Evolutionary conservation across 139 green algal genomes (phyloP), one percentile per base, ranked within the genome.

Genomic region (Micractinium sp.): DNA sequence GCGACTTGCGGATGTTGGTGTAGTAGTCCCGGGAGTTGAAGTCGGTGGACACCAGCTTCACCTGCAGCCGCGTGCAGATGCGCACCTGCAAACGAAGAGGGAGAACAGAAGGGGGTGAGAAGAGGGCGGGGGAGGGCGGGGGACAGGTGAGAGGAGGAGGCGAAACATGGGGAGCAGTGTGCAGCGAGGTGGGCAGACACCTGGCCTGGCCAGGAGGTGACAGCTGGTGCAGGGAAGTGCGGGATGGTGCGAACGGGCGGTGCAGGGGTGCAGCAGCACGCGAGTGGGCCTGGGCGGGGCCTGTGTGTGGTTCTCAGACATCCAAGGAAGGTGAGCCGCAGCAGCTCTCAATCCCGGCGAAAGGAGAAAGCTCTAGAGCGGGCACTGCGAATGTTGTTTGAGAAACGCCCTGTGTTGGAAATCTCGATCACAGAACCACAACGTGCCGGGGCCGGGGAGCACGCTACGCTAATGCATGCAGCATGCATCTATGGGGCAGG

Each of bases 1-100:
- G 88, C 27, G 98, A 97, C 94, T 99, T 99, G 90, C 98, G 93
- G 79, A 99, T 99, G 95, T 99, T 99, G 90, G 87, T 87, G 94
- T 99, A 99, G 92, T 99, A 99, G 69, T 95, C 93, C 73, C 92
- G 93, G 84, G 91, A 93, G 77, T 96, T 94, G 90, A 99, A 99
- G 47, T 97, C 94, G 29, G 97, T 99, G 91, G 86, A 95, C 84
- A 97, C 92, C 81, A 99, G 90, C 47, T 90, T 61, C 56, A 99
- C 88, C 41, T 93, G 91, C 77, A 98, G 88, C 18, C 96, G 91
- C 5, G 90, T 92, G 90, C 93, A 97, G 80, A 98, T 95, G 75
- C 96, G 94, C 78, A 91, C 89, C 93, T 96, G 90, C 35, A 63
- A 29, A 38, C 20, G 19, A 12, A n/a, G 33, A 25, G 19, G 60